Conservation (phyloP, 371 early-diverging fungal species). For the Mucor racemosus region DNA sequence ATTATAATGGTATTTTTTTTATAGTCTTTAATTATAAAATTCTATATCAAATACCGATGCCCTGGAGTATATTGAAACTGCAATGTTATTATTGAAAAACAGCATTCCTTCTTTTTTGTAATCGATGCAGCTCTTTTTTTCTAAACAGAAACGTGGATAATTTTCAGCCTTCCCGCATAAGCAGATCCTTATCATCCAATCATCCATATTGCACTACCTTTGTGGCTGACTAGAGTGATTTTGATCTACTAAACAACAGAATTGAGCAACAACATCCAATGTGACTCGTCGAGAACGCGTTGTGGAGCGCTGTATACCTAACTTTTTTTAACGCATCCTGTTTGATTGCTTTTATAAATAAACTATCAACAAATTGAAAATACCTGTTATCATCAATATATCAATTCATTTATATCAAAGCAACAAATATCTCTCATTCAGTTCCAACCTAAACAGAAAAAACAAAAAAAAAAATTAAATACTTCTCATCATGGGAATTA, state of each 20-base stretch:
- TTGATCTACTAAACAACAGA: neutral
- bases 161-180: neutral
- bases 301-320: neutral
- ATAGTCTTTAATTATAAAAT: too few species aligned
- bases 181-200: neutral
- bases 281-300: too few species aligned
- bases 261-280: too few species aligned
- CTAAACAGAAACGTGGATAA: neutral
- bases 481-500: slow-evolving; percentile 78
- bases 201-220: neutral
- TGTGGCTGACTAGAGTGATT: neutral
- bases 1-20: too few species aligned
- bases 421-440: neutral
- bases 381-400: too few species aligned
- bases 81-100: too few species aligned
- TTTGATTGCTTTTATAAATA: too few species aligned
- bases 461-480: neutral
- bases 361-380: too few species aligned
- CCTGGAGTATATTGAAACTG: too few species aligned
- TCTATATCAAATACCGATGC: too few species aligned
- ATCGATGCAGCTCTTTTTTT: neutral
- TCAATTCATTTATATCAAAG: neutral
- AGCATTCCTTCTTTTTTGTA: too few species aligned
- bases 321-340: too few species aligned
- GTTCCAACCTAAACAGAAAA: neutral